Percentiles rank a stretch among this genome's conserved stretches.
Evolutionary conservation across 164 flowering plant species (phyloP).

Genomic region (Vitis amurensis): DNA sequence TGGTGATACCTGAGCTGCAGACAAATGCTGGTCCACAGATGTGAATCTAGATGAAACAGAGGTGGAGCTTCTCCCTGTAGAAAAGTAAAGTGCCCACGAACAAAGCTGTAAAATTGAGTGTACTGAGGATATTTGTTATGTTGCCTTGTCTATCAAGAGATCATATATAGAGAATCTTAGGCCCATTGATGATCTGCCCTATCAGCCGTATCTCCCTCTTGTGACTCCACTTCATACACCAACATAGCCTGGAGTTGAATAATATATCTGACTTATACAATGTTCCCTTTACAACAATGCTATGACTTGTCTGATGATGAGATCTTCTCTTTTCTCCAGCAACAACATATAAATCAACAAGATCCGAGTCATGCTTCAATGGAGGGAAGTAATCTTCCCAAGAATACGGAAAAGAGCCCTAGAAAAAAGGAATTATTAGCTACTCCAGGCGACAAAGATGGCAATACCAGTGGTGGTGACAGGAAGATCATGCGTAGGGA

Average conservation of each 20-base stretch:
- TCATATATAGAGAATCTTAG: neutral
- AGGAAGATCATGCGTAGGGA: conserved; percentile 33
- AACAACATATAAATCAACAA: conserved; percentile 5
- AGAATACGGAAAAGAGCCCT: conserved; percentile 5
- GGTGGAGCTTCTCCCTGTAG: neutral
- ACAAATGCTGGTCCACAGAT: too few species aligned
- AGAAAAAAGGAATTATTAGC: neutral
- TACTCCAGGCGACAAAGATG: neutral
- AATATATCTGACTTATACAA: conserved; percentile 4
- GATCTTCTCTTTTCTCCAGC: conserved; percentile 12
- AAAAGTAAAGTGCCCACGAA: neutral
- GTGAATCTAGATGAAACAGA: too few species aligned
- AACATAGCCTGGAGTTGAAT: neutral
- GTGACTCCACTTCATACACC: neutral
- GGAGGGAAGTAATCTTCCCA: neutral
- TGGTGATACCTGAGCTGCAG: too few species aligned
- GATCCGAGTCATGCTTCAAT: conserved; percentile 7
- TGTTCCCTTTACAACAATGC: conserved; percentile 16
- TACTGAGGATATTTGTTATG: neutral
- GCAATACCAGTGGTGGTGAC: neutral
- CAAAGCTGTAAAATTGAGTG: neutral
- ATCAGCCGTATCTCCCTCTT: too few species aligned
- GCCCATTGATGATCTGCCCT: neutral
- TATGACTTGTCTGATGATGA: conserved; percentile 16
- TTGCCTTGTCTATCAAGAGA: neutral